Base-by-base conservation (phyloP, 202 grass and related monocot species). In the Setaria viridis region DNA sequence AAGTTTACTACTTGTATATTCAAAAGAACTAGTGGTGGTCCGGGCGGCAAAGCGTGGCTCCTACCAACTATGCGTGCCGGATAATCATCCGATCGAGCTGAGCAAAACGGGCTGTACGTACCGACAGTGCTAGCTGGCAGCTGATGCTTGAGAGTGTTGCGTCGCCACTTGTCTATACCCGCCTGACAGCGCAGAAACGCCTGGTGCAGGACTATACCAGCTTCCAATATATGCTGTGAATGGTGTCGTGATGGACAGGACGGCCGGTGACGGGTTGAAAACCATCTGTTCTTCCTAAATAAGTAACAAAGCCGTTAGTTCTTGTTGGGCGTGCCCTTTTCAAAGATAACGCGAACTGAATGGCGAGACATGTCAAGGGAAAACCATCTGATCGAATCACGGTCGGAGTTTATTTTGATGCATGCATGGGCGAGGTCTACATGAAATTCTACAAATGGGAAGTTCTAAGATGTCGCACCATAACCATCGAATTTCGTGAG, bases 101-200 rank as follows among this genome's bases (percentile, higher is more conserved):
- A 78, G 67, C 15, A 70, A 21, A 34, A 39, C 50, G 72, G 66
- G 62, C 2, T 71, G 42, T 72, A 60, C 88, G 55, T 82, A 60
- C 88, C 67, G 88, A 83, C 88, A 75, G 4, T 2, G 80, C 80
- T 87, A 87, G 84, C 88, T 90, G 84, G 84, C 84, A 25, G 49
- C 20, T 74, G 59, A 84, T 87, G 51, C 75, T 80, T 70, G 74
- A 75, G 21, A 83, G 68, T 55, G 74, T 62, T 49, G 58, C 69
- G 74, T 39, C 41, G 42, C 84, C 50, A 33, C 88, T 86, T 79
- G 59, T 78, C 20, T 48, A 35, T 45, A n/a, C 11, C 58, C 30
- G 9, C 41, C 64, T 72, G 76, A 76, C 70, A 63, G 65, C 87
- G 77, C 51, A 45, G 51, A n/a, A 41, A 34, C 17, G 33, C 7